Evolutionary conservation across 2,329 filamentous ascomycete genomes (phyloP).

Genomic region (Curvularia verruculosa): DNA sequence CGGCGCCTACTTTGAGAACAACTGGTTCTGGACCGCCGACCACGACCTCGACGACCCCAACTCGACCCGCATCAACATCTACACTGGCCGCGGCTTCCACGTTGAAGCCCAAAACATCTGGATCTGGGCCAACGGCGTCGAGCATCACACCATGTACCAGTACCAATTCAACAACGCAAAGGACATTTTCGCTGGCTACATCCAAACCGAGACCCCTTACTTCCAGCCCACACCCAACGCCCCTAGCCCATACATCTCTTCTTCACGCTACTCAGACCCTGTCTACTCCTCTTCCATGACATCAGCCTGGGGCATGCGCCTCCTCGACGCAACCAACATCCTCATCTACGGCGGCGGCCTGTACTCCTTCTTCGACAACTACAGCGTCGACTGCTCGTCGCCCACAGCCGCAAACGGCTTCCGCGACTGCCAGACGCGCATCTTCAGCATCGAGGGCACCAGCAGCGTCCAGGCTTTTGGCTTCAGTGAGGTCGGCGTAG

Average conservation of each 20-base stretch:
- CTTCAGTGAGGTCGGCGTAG: constrained; percentile 56
- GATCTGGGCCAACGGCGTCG: constrained; percentile 71
- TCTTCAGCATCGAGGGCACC: constrained; percentile 57
- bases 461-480: constrained; percentile 53
- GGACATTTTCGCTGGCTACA: constrained; percentile 80
- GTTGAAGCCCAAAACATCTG: constrained; percentile 64
- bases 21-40: constrained; percentile 89
- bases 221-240: constrained; percentile 83
- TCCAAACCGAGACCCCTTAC: constrained; percentile 89
- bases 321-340: constrained; percentile 63
- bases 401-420: constrained; percentile 38
- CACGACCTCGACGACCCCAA: constrained; percentile 84
- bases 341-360: constrained; percentile 69
- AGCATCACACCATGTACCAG: constrained; percentile 72
- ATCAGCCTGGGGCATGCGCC: constrained; percentile 67
- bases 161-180: constrained; percentile 81
- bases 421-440: constrained; percentile 56
- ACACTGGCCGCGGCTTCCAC: constrained; percentile 82
- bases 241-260: constrained; percentile 63
- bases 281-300: constrained; percentile 61
- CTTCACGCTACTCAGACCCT: constrained; percentile 66
- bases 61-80: constrained; percentile 78
- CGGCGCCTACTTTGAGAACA: constrained; percentile 80
- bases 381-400: constrained; percentile 52
- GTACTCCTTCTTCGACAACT: constrained; percentile 73